Conservation (phyloP, 1,284 basidiomycete genomes). For the Pascua guehoae region DNA sequence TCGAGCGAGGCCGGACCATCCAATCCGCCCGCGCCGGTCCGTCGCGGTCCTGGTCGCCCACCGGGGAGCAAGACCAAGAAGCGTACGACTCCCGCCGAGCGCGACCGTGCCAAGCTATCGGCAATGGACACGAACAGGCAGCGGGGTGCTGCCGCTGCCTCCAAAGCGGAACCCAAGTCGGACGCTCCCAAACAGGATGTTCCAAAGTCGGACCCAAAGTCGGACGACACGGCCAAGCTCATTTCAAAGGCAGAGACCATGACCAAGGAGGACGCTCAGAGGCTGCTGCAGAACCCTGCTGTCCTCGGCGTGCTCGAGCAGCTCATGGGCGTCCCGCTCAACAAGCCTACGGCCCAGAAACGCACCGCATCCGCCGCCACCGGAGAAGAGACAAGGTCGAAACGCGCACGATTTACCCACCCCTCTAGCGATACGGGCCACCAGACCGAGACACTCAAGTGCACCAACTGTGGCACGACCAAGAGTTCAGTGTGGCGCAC, state of each 20-base stretch:
- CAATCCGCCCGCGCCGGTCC: no score
- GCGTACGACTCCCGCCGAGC: no score
- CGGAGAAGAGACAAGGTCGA: slow-evolving; percentile 7
- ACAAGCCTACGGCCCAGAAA: slow-evolving; percentile 9
- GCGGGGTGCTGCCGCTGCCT: no score
- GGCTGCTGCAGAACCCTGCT: slow-evolving; percentile 25
- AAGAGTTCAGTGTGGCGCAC: slow-evolving; percentile 45
- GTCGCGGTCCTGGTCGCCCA: no score
- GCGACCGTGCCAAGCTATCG: background rate
- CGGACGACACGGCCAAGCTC: no score
- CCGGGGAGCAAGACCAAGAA: no score
- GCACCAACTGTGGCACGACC: slow-evolving; percentile 44
- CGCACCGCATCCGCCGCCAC: background rate
- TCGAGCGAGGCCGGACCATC: no score
- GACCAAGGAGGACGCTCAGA: slow-evolving; percentile 39
- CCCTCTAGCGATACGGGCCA: no score
- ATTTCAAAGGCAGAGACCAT: slow-evolving; percentile 24
- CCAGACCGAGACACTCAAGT: slow-evolving; percentile 16
- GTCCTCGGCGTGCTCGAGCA: slow-evolving; percentile 35
- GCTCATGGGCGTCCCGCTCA: slow-evolving; percentile 24
- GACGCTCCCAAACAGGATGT: no score
- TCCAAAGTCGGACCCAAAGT: no score
- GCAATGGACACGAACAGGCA: background rate
- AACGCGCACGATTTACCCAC: slow-evolving; percentile 4
- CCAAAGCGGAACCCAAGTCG: no score